Base-by-base conservation (phyloP, 306 rosid species). In the Rosa multiflora region DNA sequence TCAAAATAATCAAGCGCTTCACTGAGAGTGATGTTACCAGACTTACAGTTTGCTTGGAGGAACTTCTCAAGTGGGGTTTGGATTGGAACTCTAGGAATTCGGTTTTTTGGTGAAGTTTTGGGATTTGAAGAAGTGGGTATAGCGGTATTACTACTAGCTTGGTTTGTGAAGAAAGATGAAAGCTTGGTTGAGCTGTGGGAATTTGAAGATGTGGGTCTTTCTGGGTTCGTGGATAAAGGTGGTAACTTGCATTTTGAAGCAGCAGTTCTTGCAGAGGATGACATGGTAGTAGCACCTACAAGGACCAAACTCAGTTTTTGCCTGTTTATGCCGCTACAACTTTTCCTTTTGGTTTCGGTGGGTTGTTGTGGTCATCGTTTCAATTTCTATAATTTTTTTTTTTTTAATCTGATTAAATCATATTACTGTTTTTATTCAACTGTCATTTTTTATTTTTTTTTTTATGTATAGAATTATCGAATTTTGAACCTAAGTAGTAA, bases 1-100 rank as follows among this genome's bases (percentile, higher is more conserved):
- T 84, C 67, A 44, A 82, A 82, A 37, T 12, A 76, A 49, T 52
- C 70, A 10, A 73, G 49, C 3, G 87, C 88, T 78, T 88, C 80
- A 51, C 18, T 20, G 8, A 32, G 43, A 46, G 70, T 77, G 11
- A 70, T 5, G 29, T 75, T 26, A 40, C 88, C 79, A 6, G 68
- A 80, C 58, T 66, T 82, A 71, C 85, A 86, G 71, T 69, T 79
- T 1, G 39, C 39, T 3, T 76, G 68, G 18, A 85, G 81, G 79
- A 88, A 76, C 8, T n/a, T 81, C 18, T 39, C 37, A 12, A 73
- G 83, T 43, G 40, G 76, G 68, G 63, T 40, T 42, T 42, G 85
- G 71, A 10, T 26, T 51, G 79, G 14, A 67, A 17, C 59, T 14
- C 29, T 18, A 66, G 71, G 43, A 56, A n/a, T 13, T 32, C 21